phyloP scores from a whole-genome alignment of 1,284 basidiomycete species.

The Neonothopanus nambi region DNA sequence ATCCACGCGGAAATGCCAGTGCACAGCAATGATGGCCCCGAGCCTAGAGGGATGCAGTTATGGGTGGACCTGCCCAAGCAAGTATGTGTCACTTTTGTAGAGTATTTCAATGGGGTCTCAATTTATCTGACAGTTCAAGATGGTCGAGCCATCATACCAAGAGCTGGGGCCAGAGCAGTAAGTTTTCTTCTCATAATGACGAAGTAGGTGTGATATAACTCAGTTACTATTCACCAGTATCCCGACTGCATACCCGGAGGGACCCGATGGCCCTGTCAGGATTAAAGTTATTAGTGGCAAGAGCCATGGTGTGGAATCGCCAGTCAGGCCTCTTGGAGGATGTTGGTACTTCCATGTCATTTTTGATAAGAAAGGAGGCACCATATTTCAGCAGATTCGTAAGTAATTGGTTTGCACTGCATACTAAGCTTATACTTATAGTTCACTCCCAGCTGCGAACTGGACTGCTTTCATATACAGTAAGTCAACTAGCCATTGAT shows the following conservation, averaged over 20 bases:
- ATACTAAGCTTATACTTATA: neutral
- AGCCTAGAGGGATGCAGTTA: constrained; percentile 63
- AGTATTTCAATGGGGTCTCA: neutral
- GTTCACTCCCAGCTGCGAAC: constrained; percentile 50
- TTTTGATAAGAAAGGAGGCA: constrained; percentile 62
- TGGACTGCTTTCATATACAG: constrained; percentile 87
- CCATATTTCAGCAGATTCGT: constrained; percentile 86
- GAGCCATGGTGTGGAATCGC: constrained; percentile 83
- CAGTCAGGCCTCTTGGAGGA: constrained; percentile 87
- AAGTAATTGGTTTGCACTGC: constrained; percentile 32
- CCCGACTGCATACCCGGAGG: constrained; percentile 71
- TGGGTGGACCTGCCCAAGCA: constrained; percentile 93
- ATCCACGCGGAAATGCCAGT: constrained; percentile 93
- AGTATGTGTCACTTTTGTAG: constrained; percentile 31
- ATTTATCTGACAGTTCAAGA: constrained; percentile 62
- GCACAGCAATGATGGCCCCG: constrained; percentile 39
- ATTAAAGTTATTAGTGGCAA: constrained; percentile 90
- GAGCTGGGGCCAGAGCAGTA: constrained; percentile 68
- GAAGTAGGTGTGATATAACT: constrained; percentile 4
- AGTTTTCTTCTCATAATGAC: constrained; percentile 20
- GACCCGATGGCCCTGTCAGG: constrained; percentile 67
- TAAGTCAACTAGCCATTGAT: constrained; percentile 34
- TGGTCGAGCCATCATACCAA: constrained; percentile 81
- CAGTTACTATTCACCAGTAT: constrained; percentile 57
- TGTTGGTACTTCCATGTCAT: constrained; percentile 92